Conservation (phyloP, 1,139 yeast genomes). For the Geotrichum fermentans region DNA sequence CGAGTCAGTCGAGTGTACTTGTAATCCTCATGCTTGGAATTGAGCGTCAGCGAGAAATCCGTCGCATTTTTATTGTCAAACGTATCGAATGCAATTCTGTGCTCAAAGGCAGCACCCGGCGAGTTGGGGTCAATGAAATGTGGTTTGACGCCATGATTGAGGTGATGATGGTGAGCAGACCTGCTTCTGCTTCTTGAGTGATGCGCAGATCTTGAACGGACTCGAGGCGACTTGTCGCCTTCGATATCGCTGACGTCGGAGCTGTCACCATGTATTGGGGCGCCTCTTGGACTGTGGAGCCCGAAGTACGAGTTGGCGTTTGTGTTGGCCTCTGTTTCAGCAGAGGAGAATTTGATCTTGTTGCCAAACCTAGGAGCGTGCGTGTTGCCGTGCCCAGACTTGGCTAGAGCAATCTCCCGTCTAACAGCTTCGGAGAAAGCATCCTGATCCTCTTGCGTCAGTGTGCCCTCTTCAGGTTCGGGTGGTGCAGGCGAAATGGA, state of each 20-base stretch:
- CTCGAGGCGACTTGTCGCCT: conserved; percentile 2
- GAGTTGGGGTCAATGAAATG: conserved; percentile 9
- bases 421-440: conserved; percentile 4
- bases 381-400: neutral
- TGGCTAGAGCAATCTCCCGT: neutral
- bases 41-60: conserved; percentile 46
- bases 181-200: conserved; percentile 14
- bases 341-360: conserved; percentile 15
- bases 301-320: conserved; percentile 19
- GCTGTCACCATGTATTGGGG: conserved; percentile 3
- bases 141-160: neutral
- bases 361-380: conserved; percentile 1
- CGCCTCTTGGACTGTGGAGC: neutral
- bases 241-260: conserved; percentile 16
- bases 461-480: too few species aligned
- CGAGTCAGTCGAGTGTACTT: conserved; percentile 53
- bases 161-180: neutral
- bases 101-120: conserved; percentile 24
- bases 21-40: conserved; percentile 54
- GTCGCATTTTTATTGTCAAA: conserved; percentile 42
- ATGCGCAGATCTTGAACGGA: neutral
- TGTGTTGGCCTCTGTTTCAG: conserved; percentile 19
- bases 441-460: neutral
- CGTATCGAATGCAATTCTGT: conserved; percentile 53
- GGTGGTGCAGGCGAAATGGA: too few species aligned